A percentile compares a stretch with the other conserved stretches of the same genome.
Evolutionary conservation across 148 eudicot genomes (phyloP).

Genomic region (Beta vulgaris): DNA sequence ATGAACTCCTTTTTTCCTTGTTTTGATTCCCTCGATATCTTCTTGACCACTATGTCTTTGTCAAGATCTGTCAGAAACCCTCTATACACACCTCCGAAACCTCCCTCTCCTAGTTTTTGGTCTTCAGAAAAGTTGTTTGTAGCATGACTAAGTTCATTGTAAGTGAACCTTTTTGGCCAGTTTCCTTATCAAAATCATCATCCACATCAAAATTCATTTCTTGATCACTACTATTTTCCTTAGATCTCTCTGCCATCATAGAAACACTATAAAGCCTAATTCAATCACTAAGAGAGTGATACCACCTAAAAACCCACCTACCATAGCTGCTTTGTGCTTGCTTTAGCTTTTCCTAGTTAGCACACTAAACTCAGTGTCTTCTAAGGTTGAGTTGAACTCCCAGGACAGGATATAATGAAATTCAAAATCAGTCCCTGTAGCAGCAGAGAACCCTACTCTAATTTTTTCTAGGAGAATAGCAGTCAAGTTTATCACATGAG

Average conservation of each 20-base stretch:
- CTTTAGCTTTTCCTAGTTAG: background rate
- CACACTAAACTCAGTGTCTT: background rate
- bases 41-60: too few relatives aligned
- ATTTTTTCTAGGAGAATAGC: constrained; percentile 32
- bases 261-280: constrained; percentile 12
- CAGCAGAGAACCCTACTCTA: constrained; percentile 45
- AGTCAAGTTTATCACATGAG: constrained; percentile 31
- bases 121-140: too few relatives aligned
- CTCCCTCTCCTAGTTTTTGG: too few relatives aligned
- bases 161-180: too few relatives aligned
- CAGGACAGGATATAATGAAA: constrained; percentile 32
- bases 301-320: constrained; percentile 24
- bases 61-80: too few relatives aligned
- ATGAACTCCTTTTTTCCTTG: too few relatives aligned
- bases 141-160: too few relatives aligned
- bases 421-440: constrained; percentile 34
- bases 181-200: constrained; percentile 30
- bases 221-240: background rate
- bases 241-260: constrained; percentile 14
- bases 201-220: constrained; percentile 1
- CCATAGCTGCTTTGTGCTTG: constrained; percentile 7
- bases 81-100: too few relatives aligned
- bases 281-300: constrained; percentile 12
- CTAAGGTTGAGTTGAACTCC: constrained; percentile 34
- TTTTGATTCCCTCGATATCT: too few relatives aligned